Conservation (phyloP, 768 basidiomycete species). For the Tremella yokohamensis region DNA sequence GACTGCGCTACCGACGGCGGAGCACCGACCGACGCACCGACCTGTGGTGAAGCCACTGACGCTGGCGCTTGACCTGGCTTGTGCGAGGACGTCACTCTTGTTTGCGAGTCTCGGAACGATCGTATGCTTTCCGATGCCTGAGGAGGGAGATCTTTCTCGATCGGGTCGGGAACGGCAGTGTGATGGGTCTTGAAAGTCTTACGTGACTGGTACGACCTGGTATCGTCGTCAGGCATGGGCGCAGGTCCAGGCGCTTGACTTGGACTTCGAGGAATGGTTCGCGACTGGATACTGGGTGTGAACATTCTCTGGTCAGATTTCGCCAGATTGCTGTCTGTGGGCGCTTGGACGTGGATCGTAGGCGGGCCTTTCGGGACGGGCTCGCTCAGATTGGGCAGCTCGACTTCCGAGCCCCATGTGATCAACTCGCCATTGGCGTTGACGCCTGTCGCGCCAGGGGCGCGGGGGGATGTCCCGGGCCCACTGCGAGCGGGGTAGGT, state of each 20-base stretch:
- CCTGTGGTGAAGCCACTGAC: no score
- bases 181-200: not conserved
- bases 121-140: slow-evolving; percentile 23
- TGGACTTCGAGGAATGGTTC: slow-evolving; percentile 4
- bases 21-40: no score
- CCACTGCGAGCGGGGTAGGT: not conserved
- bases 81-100: no score
- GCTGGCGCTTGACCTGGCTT: no score
- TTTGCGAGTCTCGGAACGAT: slow-evolving; percentile 18
- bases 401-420: slow-evolving; percentile 44
- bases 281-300: slow-evolving; percentile 10
- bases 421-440: slow-evolving; percentile 14
- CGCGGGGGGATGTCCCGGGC: not conserved
- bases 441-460: not conserved
- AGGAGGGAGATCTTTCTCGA: slow-evolving; percentile 25
- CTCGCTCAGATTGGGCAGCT: slow-evolving; percentile 31
- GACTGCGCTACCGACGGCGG: no score
- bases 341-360: slow-evolving; percentile 44
- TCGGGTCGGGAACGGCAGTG: slow-evolving; percentile 21
- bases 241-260: not conserved
- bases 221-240: not conserved
- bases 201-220: not conserved
- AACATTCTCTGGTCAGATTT: slow-evolving; percentile 12
- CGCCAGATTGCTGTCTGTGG: slow-evolving; percentile 39
- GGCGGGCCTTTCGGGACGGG: slow-evolving; percentile 22